Percentiles rank a stretch among this genome's conserved stretches.
Evolutionary conservation across 768 basidiomycete species (phyloP).

Genomic region (Tylopilus sp.): DNA sequence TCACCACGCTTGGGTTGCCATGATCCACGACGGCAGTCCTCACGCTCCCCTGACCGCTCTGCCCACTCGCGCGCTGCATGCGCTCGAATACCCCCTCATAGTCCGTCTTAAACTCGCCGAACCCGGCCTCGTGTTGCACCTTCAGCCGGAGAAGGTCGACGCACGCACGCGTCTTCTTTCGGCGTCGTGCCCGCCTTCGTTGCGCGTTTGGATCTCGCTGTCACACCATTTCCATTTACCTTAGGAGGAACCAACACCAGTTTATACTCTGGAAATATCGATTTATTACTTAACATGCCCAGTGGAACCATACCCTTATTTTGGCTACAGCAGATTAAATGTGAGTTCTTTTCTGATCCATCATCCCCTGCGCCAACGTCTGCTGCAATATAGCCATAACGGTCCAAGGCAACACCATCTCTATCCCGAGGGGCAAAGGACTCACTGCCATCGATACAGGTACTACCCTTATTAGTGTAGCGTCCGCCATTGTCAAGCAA

Average conservation of each 20-base stretch:
- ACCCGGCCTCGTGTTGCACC: conserved; percentile 68
- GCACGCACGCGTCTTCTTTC: conserved; percentile 90
- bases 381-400: conserved; percentile 44
- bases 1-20: conserved; percentile 80
- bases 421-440: conserved; percentile 38
- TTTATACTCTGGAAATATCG: conserved; percentile 67
- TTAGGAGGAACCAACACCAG: conserved; percentile 63
- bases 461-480: conserved; percentile 90
- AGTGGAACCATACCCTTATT: conserved; percentile 37
- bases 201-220: conserved; percentile 81
- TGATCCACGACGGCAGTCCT: conserved; percentile 77
- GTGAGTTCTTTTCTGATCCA: conserved; percentile 33
- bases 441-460: conserved; percentile 91
- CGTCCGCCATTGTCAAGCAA: conserved; percentile 50
- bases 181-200: conserved; percentile 88
- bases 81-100: conserved; percentile 87
- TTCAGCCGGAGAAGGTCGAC: conserved; percentile 82
- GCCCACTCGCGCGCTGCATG: conserved; percentile 53
- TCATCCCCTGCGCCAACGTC: background rate
- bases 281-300: conserved; percentile 55
- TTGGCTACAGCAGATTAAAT: conserved; percentile 58
- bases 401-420: conserved; percentile 51
- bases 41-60: conserved; percentile 41
- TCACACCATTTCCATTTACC: conserved; percentile 84
- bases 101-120: conserved; percentile 84